Percentiles rank a stretch among this genome's conserved stretches.
These are phyloP conservation scores for Coniochaeta sp. DNA, from an alignment of 2,329 filamentous ascomycete genomes.

Conservation along the genomic window DNA sequence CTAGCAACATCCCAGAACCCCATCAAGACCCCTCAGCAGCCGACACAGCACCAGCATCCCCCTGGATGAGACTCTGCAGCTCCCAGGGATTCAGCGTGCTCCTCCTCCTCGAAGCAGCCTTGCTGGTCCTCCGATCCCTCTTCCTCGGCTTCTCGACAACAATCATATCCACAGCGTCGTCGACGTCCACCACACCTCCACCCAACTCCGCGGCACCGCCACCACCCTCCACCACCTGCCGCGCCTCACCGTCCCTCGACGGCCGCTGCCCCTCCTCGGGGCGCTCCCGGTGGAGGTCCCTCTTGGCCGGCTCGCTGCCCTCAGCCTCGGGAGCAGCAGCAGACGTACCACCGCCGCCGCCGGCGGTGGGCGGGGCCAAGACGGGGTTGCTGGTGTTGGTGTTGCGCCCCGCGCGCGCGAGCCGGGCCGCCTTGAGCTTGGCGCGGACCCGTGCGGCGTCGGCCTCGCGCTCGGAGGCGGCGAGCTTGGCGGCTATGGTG, in stretches of 20 bases:
- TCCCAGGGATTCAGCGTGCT: slow-evolving; percentile 73
- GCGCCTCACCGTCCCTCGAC: neutral
- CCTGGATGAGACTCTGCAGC: slow-evolving; percentile 54
- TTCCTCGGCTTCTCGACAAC: neutral
- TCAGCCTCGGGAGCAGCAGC: too few relatives aligned
- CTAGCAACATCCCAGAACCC: too few relatives aligned
- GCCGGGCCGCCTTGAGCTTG: slow-evolving; percentile 49
- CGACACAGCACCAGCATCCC: slow-evolving; percentile 7
- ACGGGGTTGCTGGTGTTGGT: neutral
- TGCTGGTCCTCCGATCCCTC: slow-evolving; percentile 44
- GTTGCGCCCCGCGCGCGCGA: slow-evolving; percentile 6
- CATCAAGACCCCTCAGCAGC: neutral
- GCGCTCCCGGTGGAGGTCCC: slow-evolving; percentile 4
- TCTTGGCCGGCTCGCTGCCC: neutral
- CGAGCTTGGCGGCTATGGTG: slow-evolving; percentile 55
- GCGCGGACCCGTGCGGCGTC: slow-evolving; percentile 56
- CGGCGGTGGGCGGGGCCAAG: neutral
- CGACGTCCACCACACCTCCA: neutral
- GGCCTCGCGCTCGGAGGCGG: slow-evolving; percentile 56
- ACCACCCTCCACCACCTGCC: too few relatives aligned
- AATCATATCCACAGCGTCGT: neutral
- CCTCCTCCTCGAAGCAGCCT: slow-evolving; percentile 54
- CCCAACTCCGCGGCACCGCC: too few relatives aligned
- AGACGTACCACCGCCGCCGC: too few relatives aligned
- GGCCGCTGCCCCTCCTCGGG: too few relatives aligned